Base-by-base conservation (phyloP, 1,139 yeast genomes). In the Geotrichum restrictum region DNA sequence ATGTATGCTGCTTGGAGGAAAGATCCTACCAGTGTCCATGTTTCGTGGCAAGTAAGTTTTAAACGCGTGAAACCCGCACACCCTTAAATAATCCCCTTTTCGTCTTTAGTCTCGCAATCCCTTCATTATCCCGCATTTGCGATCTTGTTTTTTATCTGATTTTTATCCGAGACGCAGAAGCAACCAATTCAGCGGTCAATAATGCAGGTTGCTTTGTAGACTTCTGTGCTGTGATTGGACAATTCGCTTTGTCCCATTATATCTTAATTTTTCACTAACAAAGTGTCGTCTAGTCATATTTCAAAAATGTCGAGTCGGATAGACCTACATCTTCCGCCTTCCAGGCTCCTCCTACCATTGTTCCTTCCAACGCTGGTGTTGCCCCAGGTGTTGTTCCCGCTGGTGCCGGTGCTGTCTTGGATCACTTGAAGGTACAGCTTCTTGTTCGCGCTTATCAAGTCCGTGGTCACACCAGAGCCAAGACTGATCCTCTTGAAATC, bases 381-480 rank as follows among this genome's bases (percentile, higher is more conserved):
- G 79, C 85, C 49, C 76, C 79, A 24, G 69, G 72, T 51, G 72
- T 75, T 40, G 79, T 83, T 49, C 69, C 74, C 29, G 64, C 67
- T 52, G 62, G 57, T 36, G 57, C 57, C 47, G 64, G 55, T 54
- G 89, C 85, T 62, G 89, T 93, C 52, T 79, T 88, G 61, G 79
- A 88, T 58, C 98, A 94, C 71, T 81, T 93, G 77, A 94, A 93
- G 73, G 95, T 89, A 22, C 99, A 93, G 78, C 81, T 93, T 63
- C 78, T 93, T 64, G 98, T 94, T 57, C 87, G 99, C 71, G 98
- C 98, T 43, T 94, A 91, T 74, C 98, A 93, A 75, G 98, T 93
- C 51, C 83, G 98, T 72, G 99, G 98, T 60, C 98, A 93, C 71
- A 87, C 84, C 70, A 88, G 88, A 75, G 97, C 98, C 48, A 85